Evolutionary conservation across 2,329 filamentous ascomycete genomes (phyloP).

Genomic region (Bisporella sp.): DNA sequence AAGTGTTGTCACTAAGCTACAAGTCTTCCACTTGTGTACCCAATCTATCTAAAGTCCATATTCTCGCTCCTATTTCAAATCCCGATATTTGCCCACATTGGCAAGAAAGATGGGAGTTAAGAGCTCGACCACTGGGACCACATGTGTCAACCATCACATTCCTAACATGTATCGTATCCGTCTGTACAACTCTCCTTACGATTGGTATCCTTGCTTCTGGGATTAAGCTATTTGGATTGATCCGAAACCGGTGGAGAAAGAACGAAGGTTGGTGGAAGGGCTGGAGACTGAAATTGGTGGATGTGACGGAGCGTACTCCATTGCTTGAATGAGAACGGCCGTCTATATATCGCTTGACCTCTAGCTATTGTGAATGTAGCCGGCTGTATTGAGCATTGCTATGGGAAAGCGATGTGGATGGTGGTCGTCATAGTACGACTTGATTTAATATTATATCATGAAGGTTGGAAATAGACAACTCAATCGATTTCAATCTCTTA

Average conservation of each 20-base stretch:
- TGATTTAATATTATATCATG: neutral
- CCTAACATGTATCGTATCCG: conserved; percentile 29
- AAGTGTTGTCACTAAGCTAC: neutral
- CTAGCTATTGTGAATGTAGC: too few species aligned
- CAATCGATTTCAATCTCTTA: conserved; percentile 31
- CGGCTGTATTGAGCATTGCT: neutral
- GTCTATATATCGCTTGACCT: too few species aligned
- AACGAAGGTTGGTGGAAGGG: conserved; percentile 23
- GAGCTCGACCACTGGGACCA: conserved; percentile 33
- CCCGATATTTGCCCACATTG: conserved; percentile 45
- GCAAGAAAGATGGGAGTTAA: conserved; percentile 38
- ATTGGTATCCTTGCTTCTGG: conserved; percentile 8
- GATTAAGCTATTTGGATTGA: conserved; percentile 4
- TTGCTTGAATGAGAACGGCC: too few species aligned
- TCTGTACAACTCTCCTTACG: conserved; percentile 24
- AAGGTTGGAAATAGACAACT: neutral
- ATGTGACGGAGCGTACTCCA: neutral
- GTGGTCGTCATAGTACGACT: too few species aligned
- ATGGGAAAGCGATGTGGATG: neutral
- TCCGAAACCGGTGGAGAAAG: conserved; percentile 12
- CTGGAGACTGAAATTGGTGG: conserved; percentile 12
- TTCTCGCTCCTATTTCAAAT: conserved; percentile 44
- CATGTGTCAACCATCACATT: conserved; percentile 36
- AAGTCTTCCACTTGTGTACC: conserved; percentile 45
- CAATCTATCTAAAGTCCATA: conserved; percentile 37